A percentile compares a stretch with the other conserved stretches of the same genome.
Evolutionary conservation across 2,329 filamentous ascomycete species (phyloP).

Genomic region (Colletotrichum echinochloae): DNA sequence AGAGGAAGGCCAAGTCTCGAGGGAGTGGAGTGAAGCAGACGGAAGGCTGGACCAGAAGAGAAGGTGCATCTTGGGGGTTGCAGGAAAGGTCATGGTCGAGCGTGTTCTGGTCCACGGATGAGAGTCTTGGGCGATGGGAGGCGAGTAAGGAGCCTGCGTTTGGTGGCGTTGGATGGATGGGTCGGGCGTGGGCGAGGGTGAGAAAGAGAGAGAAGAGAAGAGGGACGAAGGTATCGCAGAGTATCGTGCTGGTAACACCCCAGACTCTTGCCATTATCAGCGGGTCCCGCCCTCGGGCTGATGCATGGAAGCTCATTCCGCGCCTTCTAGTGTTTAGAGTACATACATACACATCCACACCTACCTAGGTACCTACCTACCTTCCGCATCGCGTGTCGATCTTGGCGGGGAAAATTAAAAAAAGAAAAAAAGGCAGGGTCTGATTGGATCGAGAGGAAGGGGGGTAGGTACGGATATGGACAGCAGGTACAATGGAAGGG

Average conservation of each 20-base stretch:
- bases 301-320: slow-evolving; percentile 39
- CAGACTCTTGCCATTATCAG: slow-evolving; percentile 20
- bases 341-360: too few relatives aligned
- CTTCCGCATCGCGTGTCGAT: slow-evolving; percentile 4
- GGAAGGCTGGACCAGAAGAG: slow-evolving; percentile 36
- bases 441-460: background rate
- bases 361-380: background rate
- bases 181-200: background rate
- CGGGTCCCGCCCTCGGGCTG: slow-evolving; percentile 34
- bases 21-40: slow-evolving; percentile 38
- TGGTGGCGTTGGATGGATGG: slow-evolving; percentile 3
- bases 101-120: slow-evolving; percentile 22
- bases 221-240: slow-evolving; percentile 8
- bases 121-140: slow-evolving; percentile 18
- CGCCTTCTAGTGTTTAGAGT: slow-evolving; percentile 26
- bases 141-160: background rate
- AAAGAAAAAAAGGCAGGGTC: background rate
- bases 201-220: background rate
- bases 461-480: background rate
- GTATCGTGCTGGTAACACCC: slow-evolving; percentile 24
- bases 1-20: slow-evolving; percentile 39
- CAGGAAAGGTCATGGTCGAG: slow-evolving; percentile 14
- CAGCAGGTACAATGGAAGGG: background rate
- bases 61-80: slow-evolving; percentile 27
- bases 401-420: too few relatives aligned